Evolutionary conservation across 169 alveolate species (phyloP), one percentile per base, ranked within the genome.

Genomic region (Cryptosporidium sp.): DNA sequence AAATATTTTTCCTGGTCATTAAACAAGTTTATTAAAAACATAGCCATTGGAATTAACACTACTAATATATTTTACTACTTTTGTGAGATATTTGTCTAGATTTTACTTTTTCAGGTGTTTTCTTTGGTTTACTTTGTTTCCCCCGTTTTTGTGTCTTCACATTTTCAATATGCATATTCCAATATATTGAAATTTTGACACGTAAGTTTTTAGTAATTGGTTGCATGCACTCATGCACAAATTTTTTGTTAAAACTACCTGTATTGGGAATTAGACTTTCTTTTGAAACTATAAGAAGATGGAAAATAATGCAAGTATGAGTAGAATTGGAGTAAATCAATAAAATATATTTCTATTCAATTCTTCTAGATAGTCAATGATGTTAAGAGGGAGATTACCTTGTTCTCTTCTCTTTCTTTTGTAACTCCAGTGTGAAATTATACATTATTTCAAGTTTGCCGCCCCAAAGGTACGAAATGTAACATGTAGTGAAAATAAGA

Each of bases 401-500:
- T 55, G 1, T n/a, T 26, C 29, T 55, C 35, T 21, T 26, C 21
- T 12, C 10, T 23, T 55, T 12, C 10, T 23, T n/a, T 8, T 0
- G 10, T 55, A 37, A 23, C 37, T 8, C 3, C 4, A 10, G 1
- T 9, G 12, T 55, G 67, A 55, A 37, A 26, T 9, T 8, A 23
- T 26, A 23, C 10, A 55, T 55, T 23, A 21, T 55, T 23, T 8
- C n/a, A 1, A 12, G 12, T 37, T n/a, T 26, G 67, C 67, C 67
- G 35, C 29, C 67, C 67, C 67, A n/a, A 55, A 23, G 67, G 35
- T 55, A 55, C 39, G 37, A 2, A 26, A 5, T 14, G 21, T 23
- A 55, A 26, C 67, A 55, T 55, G 67, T 55, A 55, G 31, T n/a
- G 50, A 69, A 69, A 69, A 37, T 41, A 69, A 48, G 55, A 48